Percentiles rank a stretch among this genome's conserved stretches.
phyloP scores from a whole-genome alignment of 352 stramenopile species.

The Phytophthora fragariaefolia region DNA sequence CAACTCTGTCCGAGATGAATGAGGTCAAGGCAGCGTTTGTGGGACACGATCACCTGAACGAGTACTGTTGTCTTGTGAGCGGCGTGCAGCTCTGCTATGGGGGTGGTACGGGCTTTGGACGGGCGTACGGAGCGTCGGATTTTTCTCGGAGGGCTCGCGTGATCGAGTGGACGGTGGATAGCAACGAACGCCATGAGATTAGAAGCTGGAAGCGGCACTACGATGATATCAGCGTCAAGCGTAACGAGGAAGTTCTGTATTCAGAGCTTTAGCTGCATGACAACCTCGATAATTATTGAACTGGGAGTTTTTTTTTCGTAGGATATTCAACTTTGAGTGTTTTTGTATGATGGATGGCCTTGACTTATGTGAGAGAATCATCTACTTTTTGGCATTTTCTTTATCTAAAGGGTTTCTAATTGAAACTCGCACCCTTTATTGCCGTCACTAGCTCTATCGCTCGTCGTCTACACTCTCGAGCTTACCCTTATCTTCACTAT shows the following conservation, averaged over 20 bases:
- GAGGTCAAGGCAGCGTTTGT: conserved; percentile 71
- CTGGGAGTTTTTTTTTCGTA: background rate
- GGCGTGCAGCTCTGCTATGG: conserved; percentile 66
- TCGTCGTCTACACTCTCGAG: too few relatives aligned
- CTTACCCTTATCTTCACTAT: too few relatives aligned
- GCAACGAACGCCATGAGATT: conserved; percentile 44
- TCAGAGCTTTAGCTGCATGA: conserved; percentile 31
- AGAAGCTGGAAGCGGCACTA: conserved; percentile 53
- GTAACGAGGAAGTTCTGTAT: conserved; percentile 39
- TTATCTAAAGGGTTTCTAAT: too few relatives aligned
- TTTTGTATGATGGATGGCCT: too few relatives aligned
- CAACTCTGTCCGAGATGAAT: conserved; percentile 49
- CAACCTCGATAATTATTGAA: background rate
- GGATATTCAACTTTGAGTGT: too few relatives aligned
- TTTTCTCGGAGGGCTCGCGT: conserved; percentile 57
- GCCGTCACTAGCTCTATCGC: too few relatives aligned
- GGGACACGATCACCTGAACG: conserved; percentile 68
- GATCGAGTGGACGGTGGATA: conserved; percentile 62
- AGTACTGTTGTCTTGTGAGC: conserved; percentile 54
- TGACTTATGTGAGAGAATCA: too few relatives aligned
- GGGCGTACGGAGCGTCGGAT: conserved; percentile 34
- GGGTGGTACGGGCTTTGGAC: conserved; percentile 54
- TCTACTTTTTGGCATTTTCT: too few relatives aligned
- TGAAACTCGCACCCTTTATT: too few relatives aligned
- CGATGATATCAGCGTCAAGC: conserved; percentile 31